Percentiles rank a stretch among this genome's conserved stretches.
Conservation (phyloP, 1,284 basidiomycete genomes). For the Hemileia vastatrix region DNA sequence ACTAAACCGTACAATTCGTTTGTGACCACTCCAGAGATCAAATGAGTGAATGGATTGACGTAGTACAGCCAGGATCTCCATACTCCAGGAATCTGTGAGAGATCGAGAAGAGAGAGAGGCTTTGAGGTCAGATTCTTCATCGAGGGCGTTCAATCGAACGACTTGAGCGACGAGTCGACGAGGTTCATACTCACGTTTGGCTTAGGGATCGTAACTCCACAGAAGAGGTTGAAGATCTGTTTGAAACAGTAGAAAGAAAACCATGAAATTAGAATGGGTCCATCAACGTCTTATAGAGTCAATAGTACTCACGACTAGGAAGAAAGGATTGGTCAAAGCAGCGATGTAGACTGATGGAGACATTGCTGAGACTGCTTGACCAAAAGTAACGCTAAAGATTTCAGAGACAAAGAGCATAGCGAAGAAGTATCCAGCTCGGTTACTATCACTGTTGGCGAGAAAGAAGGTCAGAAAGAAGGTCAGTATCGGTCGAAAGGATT, state of each 20-base stretch:
- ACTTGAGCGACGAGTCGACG: too few relatives aligned
- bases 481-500: conserved; percentile 25
- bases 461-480: conserved; percentile 38
- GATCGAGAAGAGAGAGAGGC: too few relatives aligned
- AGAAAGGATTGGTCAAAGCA: conserved; percentile 65
- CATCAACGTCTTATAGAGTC: background rate
- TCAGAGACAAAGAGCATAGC: conserved; percentile 37
- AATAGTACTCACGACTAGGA: too few relatives aligned
- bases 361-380: conserved; percentile 58
- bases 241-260: conserved; percentile 48
- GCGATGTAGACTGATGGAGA: conserved; percentile 57
- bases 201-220: conserved; percentile 65
- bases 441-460: conserved; percentile 40
- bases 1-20: conserved; percentile 67
- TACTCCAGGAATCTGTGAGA: background rate
- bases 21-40: conserved; percentile 56
- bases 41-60: conserved; percentile 41
- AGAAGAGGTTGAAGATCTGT: conserved; percentile 57
- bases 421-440: conserved; percentile 55
- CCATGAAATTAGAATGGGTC: conserved; percentile 55
- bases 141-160: too few relatives aligned
- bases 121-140: too few relatives aligned
- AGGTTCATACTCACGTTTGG: conserved; percentile 1
- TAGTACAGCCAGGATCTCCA: conserved; percentile 27
- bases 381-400: conserved; percentile 55